phyloP scores from a whole-genome alignment of 139 green algal genomes.

The Picochlorum sp. region DNA sequence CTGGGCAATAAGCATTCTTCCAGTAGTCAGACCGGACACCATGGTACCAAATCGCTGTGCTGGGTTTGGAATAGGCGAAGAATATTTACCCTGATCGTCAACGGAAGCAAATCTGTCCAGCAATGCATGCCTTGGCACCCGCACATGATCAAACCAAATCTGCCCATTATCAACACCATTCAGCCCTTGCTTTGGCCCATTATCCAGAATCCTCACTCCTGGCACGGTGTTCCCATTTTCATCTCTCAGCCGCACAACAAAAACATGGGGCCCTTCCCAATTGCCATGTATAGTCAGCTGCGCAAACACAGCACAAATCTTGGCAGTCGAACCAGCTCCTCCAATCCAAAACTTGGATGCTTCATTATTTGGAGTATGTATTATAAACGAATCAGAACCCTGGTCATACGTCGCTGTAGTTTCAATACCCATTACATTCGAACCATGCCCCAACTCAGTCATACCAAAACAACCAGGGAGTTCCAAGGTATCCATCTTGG shows the following conservation, averaged over 20 bases:
- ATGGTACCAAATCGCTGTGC: slow-evolving; percentile 70
- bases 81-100: slow-evolving; percentile 30
- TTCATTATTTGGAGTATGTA: slow-evolving; percentile 68
- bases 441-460: slow-evolving; percentile 77
- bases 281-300: slow-evolving; percentile 63
- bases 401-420: slow-evolving; percentile 37
- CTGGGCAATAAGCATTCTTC: slow-evolving; percentile 67
- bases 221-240: slow-evolving; percentile 29
- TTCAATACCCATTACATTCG: slow-evolving; percentile 86
- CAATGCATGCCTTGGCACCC: slow-evolving; percentile 50
- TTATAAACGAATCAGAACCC: slow-evolving; percentile 55
- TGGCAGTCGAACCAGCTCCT: slow-evolving; percentile 43
- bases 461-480: slow-evolving; percentile 75
- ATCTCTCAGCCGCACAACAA: slow-evolving; percentile 76
- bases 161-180: slow-evolving; percentile 86
- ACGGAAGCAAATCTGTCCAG: slow-evolving; percentile 47
- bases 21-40: slow-evolving; percentile 38
- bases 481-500: slow-evolving; percentile 50
- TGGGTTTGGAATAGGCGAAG: slow-evolving; percentile 43
- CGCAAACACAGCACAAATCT: slow-evolving; percentile 65
- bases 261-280: slow-evolving; percentile 80
- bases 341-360: slow-evolving; percentile 74
- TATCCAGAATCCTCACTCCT: slow-evolving; percentile 8
- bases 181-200: slow-evolving; percentile 33
- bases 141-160: slow-evolving; percentile 67